Evolutionary conservation across 768 basidiomycete species (phyloP), one percentile per base, ranked within the genome.

Genomic region (Coprinellus aureogranulatus): DNA sequence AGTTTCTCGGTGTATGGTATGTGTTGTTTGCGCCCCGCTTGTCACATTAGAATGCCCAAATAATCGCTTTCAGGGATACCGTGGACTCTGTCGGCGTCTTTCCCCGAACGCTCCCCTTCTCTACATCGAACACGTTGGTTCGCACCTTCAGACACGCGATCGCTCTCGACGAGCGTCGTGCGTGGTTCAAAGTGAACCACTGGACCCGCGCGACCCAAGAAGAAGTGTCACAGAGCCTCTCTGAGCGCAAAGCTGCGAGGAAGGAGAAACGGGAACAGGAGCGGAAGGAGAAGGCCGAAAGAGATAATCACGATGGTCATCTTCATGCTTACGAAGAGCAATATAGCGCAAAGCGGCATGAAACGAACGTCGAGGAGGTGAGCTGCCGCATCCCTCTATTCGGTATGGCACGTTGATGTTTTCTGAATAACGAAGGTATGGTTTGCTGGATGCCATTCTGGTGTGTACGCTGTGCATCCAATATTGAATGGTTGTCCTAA

Each of bases 121-220:
- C 78, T 0, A 73, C 73, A 0, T 78, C 77, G 20, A 80, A 82
- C 59, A 76, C 75, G 2, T 72, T 72, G 44, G 75, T 84, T 39
- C 68, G 69, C 68, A 76, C 79, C 16, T 84, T 86, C 68, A 76
- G 86, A 14, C 86, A 88, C 45, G 85, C 85, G 0, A 61, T 87
- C 14, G 69, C 85, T 3, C 74, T 88, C 26, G 84, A 87, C 48
- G 86, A 86, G 54, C 77, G 73, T 10, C 76, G 85, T 1, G 75
- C 81, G 51, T 84, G 82, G 64, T 85, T 85, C 67, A 79, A 84
- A 58, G 73, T 78, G 0, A 81, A 80, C 53, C 60, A 71, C 0
- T 81, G 77, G 76, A 74, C 77, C 58, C 59, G 68, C 12, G 75
- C 71, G 1, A 70, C 59, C 12, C n/a, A 26, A 5, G 40, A 61